Percentiles rank a stretch among this genome's conserved stretches.
Conservation (phyloP, 495 filamentous ascomycete genomes). For the Trichoderma orchidacearum region DNA sequence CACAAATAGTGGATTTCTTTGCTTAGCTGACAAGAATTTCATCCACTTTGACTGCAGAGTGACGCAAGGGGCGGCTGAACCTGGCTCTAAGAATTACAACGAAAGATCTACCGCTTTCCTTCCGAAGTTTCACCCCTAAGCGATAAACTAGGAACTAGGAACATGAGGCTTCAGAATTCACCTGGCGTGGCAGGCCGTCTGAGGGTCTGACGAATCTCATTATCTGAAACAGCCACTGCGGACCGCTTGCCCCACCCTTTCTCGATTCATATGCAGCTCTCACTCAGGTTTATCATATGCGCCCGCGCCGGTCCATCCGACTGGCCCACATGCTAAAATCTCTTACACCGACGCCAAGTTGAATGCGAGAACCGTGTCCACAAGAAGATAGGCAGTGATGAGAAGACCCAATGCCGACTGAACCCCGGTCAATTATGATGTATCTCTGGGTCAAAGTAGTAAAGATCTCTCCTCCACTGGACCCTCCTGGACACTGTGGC, state of each 20-base stretch:
- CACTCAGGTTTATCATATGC: not conserved
- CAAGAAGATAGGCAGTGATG: not conserved
- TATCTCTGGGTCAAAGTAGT: too few relatives aligned
- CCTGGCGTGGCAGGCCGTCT: not conserved
- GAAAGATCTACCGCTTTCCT: not conserved
- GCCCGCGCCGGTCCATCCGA: not conserved
- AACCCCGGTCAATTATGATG: too few relatives aligned
- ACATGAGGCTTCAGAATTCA: not conserved
- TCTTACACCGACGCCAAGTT: not conserved
- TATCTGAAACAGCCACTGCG: not conserved
- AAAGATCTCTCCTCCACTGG: not conserved
- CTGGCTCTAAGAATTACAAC: not conserved
- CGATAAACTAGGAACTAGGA: not conserved
- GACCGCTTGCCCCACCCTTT: not conserved
- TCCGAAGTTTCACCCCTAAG: not conserved
- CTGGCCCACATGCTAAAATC: not conserved
- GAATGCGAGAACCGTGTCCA: not conserved
- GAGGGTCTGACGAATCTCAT: not conserved
- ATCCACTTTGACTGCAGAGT: not conserved
- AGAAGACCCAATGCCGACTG: not conserved
- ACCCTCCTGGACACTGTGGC: not conserved
- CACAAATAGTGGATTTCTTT: not conserved
- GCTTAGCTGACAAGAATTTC: too few relatives aligned
- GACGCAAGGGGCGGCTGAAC: not conserved
- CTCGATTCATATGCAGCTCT: not conserved